phyloP scores from a whole-genome alignment of 306 rosid genomes.

The Styphnolobium japonicum region DNA sequence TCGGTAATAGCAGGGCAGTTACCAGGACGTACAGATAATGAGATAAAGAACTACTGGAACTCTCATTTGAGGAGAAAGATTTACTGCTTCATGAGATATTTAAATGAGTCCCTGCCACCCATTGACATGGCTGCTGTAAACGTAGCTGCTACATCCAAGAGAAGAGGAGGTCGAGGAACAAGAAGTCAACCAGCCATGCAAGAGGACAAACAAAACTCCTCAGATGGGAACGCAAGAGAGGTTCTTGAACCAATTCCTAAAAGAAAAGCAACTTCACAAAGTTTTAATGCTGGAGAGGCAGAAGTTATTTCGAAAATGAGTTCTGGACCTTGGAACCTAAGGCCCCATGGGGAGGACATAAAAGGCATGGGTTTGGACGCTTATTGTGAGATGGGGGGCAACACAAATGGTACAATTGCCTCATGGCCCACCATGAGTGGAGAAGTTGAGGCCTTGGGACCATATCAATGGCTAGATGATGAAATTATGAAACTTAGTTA shows the following conservation, averaged over 20 bases:
- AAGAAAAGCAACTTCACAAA: background rate
- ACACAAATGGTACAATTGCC: background rate
- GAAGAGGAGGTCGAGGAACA: constrained; percentile 19
- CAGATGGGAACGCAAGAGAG: background rate
- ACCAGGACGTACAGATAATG: constrained; percentile 78
- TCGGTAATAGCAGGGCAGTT: constrained; percentile 62
- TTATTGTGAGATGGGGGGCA: background rate
- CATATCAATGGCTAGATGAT: constrained; percentile 37
- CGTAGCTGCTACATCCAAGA: background rate
- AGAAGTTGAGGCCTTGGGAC: constrained; percentile 33
- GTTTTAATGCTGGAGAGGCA: background rate
- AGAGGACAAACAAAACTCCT: background rate
- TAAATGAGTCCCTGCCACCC: constrained; percentile 20
- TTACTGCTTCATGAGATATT: constrained; percentile 44
- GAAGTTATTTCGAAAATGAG: constrained; percentile 1
- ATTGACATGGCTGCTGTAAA: constrained; percentile 14
- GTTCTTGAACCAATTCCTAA: background rate
- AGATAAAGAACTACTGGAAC: constrained; percentile 78
- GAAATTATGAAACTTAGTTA: constrained; percentile 28
- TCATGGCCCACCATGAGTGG: background rate
- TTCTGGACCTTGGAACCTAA: background rate
- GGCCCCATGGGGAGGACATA: background rate
- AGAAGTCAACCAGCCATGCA: constrained; percentile 21
- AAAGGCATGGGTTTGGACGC: background rate
- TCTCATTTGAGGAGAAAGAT: constrained; percentile 61